Evolutionary conservation across 1,284 basidiomycete genomes (phyloP), one percentile per base, ranked within the genome.

Genomic region (Vanrija sp.): DNA sequence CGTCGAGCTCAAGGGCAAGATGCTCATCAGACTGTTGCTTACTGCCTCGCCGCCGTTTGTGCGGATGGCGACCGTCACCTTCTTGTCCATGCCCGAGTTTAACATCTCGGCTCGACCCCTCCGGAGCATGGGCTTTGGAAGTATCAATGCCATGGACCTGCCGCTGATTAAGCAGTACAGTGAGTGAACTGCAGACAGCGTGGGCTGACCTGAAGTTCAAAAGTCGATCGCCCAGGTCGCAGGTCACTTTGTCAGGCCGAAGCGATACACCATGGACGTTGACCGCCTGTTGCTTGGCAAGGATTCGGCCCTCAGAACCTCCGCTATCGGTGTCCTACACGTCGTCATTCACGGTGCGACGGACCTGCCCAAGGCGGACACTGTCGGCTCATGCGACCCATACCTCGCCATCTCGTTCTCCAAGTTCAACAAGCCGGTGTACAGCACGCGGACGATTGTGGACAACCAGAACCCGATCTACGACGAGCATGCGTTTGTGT

Each of bases 41-140:
- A 73, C 72, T 8, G 70, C 77, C 4, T 72, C 73, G 2, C 75
- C 75, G 0, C 77, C 77, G 2, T 78, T 78, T 43, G 68, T 68
- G 6, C 67, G 72, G 12, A 71, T 67, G 0, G 74, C 66, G 0
- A 72, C 67, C 5, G 65, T 78, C 46, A 71, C 70, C 0, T 68
- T 78, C 34, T 69, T 75, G n/a, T 52, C 51, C n/a, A 57, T 77
- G 26, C 77, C 77, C 1, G 64, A 70, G 21, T 75, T 77, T 46
- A 73, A 78, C 52, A 73, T 78, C 45, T 69, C 75, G 0, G 75
- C 75, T 8, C 70, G 70, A 28, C 77, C 77, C 0, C 63, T 78
- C 14, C 68, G 66, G 23, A 64, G 62, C 23, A 46, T 60, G 14
- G 60, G 62, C 16, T 46, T 57, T 5, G 70, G 66, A 6, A 61